Conservation (phyloP, 495 filamentous ascomycete species). For the Penicillium canariense region DNA sequence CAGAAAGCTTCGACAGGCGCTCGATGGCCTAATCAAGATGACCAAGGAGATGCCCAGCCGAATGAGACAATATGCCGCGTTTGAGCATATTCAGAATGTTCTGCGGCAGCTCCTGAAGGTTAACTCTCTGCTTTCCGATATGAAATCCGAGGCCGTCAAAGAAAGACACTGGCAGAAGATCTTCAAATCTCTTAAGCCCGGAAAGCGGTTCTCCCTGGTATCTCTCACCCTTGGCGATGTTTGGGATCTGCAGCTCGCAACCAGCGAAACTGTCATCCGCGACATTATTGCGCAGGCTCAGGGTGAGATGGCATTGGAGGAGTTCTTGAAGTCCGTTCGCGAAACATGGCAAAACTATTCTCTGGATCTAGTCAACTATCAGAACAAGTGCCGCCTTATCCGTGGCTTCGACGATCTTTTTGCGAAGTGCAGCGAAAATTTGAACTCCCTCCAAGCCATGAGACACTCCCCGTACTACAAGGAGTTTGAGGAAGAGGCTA, state of each 20-base stretch:
- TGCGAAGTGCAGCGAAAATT: constrained; percentile 95
- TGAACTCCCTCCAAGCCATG: constrained; percentile 98
- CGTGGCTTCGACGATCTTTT: constrained; percentile 98
- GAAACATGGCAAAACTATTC: constrained; percentile 95
- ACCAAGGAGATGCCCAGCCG: constrained; percentile 99
- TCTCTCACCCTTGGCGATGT: constrained; percentile 95
- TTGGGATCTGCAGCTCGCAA: constrained; percentile 89
- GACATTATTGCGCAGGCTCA: constrained; percentile 94
- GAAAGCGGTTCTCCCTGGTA: constrained; percentile 85
- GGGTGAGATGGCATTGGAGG: constrained; percentile 97
- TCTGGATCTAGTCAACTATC: constrained; percentile 92
- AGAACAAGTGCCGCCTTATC: constrained; percentile 95
- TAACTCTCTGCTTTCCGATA: constrained; percentile 79
- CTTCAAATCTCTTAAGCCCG: constrained; percentile 88
- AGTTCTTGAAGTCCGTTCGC: constrained; percentile 94
- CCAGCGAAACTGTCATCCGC: constrained; percentile 81
- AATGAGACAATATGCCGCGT: constrained; percentile 98
- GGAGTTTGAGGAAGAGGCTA: constrained; percentile 96
- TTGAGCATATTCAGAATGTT: constrained; percentile 92
- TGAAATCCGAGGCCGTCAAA: constrained; percentile 95
- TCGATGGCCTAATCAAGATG: constrained; percentile 93
- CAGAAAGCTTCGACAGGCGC: constrained; percentile 79
- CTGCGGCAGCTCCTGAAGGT: constrained; percentile 86
- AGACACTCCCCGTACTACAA: constrained; percentile 98
- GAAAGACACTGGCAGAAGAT: constrained; percentile 98